Evolutionary conservation across 2,329 filamentous ascomycete genomes (phyloP).

Genomic region (Stagonosporopsis vannaccii): DNA sequence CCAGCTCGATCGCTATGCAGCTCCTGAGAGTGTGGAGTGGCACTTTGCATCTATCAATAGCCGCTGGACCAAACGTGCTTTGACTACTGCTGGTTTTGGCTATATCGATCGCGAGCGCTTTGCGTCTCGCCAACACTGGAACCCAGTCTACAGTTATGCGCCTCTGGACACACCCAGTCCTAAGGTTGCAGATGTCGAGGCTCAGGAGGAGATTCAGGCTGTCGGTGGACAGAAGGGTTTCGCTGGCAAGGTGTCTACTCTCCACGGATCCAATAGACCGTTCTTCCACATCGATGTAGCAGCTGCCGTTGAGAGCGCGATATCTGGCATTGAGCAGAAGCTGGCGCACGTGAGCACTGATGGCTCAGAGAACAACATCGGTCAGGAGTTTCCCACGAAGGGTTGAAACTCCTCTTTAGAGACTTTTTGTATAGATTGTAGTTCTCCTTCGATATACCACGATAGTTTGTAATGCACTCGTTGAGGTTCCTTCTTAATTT

Average conservation of each 20-base stretch:
- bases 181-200: slow-evolving; percentile 62
- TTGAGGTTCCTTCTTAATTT: neutral
- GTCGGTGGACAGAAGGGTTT: slow-evolving; percentile 22
- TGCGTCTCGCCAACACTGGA: slow-evolving; percentile 70
- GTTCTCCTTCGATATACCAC: slow-evolving; percentile 2
- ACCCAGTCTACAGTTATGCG: slow-evolving; percentile 92
- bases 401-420: slow-evolving; percentile 4
- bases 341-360: slow-evolving; percentile 28
- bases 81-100: slow-evolving; percentile 87
- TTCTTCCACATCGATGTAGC: slow-evolving; percentile 95
- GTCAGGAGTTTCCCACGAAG: slow-evolving; percentile 23
- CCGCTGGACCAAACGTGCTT: slow-evolving; percentile 90
- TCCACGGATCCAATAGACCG: slow-evolving; percentile 87
- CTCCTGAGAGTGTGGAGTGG: slow-evolving; percentile 88
- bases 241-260: slow-evolving; percentile 63
- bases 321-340: slow-evolving; percentile 72
- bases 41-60: slow-evolving; percentile 95
- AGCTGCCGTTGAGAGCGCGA: slow-evolving; percentile 84
- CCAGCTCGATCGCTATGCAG: slow-evolving; percentile 84
- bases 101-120: slow-evolving; percentile 64
- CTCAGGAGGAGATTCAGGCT: slow-evolving; percentile 32
- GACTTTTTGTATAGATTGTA: neutral
- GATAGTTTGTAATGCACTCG: neutral
- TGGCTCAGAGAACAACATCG: slow-evolving; percentile 22
- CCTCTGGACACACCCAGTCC: slow-evolving; percentile 76